Evolutionary conservation across 331 rosid species (phyloP), one percentile per base, ranked within the genome.

Genomic region (Spiraea crenata): DNA sequence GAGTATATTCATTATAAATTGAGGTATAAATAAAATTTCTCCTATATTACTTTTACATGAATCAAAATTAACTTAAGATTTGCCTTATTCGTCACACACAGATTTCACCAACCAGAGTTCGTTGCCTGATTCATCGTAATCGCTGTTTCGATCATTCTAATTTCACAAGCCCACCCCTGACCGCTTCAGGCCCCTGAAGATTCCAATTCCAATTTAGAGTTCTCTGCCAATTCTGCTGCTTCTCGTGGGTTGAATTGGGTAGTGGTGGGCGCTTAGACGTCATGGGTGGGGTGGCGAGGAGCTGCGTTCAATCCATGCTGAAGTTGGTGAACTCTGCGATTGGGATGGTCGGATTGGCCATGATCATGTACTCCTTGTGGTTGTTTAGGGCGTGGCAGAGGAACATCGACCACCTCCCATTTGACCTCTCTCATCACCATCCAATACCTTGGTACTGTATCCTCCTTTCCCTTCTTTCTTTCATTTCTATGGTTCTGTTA

Each of bases 361-460:
- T 84, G 85, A 79, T 86, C 76, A 65, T 88, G 51, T 89, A 92
- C 73, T 75, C 91, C 3, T 58, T 76, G 11, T 92, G 98, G 98
- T 78, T 92, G 86, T 77, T 92, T 76, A 87, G 89, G 74, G 83
- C 74, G 67, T 88, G 96, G 96, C 88, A 88, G 81, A 83, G 85
- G 66, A 57, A 81, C 9, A 80, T 48, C 67, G 91, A 66, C 12
- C 82, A 86, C 9, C 72, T 83, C 10, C 92, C 91, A 17, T 83
- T 86, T 74, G 85, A 80, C 34, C 82, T 76, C 56, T 79, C 86
- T 67, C 79, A 83, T 82, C 51, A 57, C 54, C 87, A 88, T 49
- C 86, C 91, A 45, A 44, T 82, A 73, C 89, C 95, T 16, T 88
- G 96, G 96, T 92, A 81, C 57, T 37, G 7, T 6, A 6, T 4